These are phyloP conservation scores for Magnolia sinica DNA, from an alignment of 164 flowering plant genomes.

Conservation along the genomic window DNA sequence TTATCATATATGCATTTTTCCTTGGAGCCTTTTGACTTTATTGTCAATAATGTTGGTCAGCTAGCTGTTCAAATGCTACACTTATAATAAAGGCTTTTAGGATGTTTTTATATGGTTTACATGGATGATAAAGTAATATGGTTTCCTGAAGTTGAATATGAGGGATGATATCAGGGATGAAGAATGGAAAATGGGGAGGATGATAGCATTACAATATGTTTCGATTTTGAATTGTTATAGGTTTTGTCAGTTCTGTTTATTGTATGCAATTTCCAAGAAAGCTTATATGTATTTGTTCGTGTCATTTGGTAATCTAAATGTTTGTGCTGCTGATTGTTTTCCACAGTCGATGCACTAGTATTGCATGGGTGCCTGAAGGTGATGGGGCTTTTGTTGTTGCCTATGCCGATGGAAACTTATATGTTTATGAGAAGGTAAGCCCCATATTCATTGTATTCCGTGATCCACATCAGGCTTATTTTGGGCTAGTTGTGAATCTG, in stretches of 20 bases:
- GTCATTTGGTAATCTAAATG: background rate
- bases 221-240: background rate
- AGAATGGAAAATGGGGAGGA: background rate
- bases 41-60: background rate
- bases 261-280: background rate
- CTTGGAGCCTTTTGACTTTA: background rate
- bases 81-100: background rate
- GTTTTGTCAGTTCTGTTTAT: background rate
- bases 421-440: conserved; percentile 90
- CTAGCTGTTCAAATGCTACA: background rate
- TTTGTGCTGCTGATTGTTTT: conserved; percentile 11
- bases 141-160: background rate
- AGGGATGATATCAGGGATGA: background rate
- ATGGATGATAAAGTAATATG: background rate
- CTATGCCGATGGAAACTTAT: conserved; percentile 95
- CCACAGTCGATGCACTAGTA: conserved; percentile 82
- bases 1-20: too few species aligned
- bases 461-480: conserved; percentile 3
- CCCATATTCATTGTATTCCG: background rate
- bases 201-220: background rate
- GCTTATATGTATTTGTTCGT: background rate
- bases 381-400: conserved; percentile 94
- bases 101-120: background rate
- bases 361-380: conserved; percentile 93
- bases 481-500: background rate